Percentiles rank a stretch among this genome's conserved stretches.
Conservation (phyloP, 148 eudicot genomes). For the Tetragonia tetragonoides region DNA sequence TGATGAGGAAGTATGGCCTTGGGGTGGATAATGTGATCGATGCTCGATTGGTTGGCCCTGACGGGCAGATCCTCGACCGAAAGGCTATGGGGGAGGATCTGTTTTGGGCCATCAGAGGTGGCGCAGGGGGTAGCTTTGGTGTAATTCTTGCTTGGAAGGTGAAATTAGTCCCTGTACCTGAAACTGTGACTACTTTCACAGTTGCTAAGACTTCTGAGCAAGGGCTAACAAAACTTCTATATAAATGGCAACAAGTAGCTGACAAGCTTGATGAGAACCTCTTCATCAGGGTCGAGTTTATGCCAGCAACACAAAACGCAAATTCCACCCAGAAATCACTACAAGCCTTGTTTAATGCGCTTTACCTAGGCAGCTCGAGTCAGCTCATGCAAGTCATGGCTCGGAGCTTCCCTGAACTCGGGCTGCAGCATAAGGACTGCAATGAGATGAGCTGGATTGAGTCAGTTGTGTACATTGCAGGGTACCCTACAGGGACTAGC, state of each 20-base stretch:
- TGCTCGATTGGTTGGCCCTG: conserved; percentile 34
- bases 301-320: conserved; percentile 24
- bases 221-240: conserved; percentile 27
- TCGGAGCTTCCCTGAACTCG: conserved; percentile 35
- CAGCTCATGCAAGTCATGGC: conserved; percentile 24
- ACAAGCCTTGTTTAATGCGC: conserved; percentile 31
- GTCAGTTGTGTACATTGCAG: conserved; percentile 34
- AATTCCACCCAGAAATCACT: conserved; percentile 28
- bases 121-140: conserved; percentile 49
- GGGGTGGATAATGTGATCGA: conserved; percentile 49
- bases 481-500: conserved; percentile 23
- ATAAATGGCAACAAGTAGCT: conserved; percentile 39
- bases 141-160: conserved; percentile 51
- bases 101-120: conserved; percentile 54
- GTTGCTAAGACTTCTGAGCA: conserved; percentile 27
- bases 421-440: conserved; percentile 27
- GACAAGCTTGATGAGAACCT: conserved; percentile 36
- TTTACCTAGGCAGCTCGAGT: conserved; percentile 36
- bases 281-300: conserved; percentile 34
- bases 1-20: conserved; percentile 48
- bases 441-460: conserved; percentile 45
- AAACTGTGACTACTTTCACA: conserved; percentile 35
- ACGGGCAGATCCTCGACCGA: conserved; percentile 34
- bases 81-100: conserved; percentile 48
- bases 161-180: conserved; percentile 42